Percentiles rank a stretch among this genome's conserved stretches.
Conservation (phyloP, 805 yeast species). For the Diddensiella santjacobensis region DNA sequence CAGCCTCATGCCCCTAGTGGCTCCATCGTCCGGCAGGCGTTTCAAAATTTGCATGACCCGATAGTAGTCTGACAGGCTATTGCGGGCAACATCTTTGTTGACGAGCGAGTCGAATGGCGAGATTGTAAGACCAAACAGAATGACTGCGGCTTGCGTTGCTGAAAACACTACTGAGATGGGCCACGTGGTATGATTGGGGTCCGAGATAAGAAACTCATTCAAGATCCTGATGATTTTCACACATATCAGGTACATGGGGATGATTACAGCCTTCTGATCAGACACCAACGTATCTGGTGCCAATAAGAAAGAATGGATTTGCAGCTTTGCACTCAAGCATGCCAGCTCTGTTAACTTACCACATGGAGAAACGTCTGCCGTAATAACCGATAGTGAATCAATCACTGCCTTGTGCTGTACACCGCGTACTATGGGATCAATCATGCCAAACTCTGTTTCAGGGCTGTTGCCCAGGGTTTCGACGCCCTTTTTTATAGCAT, state of each 20-base stretch:
- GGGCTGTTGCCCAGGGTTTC: slow-evolving; percentile 15
- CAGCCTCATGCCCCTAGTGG: slow-evolving; percentile 11
- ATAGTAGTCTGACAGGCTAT: slow-evolving; percentile 13
- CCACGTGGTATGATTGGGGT: not conserved
- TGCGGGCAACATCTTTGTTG: slow-evolving; percentile 10
- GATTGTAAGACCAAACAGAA: slow-evolving; percentile 17
- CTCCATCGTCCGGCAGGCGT: slow-evolving; percentile 3
- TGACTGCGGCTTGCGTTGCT: slow-evolving; percentile 4
- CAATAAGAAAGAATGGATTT: slow-evolving; percentile 16
- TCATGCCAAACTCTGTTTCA: slow-evolving; percentile 17
- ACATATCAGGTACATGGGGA: slow-evolving; percentile 13
- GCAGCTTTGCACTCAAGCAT: slow-evolving; percentile 12
- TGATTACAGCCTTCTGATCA: slow-evolving; percentile 11
- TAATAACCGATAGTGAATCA: slow-evolving; percentile 7
- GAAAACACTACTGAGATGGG: slow-evolving; percentile 4
- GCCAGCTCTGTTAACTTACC: slow-evolving; percentile 13
- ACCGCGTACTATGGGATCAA: slow-evolving; percentile 12
- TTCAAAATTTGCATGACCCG: not conserved
- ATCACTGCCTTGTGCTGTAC: slow-evolving; percentile 10
- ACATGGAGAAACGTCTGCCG: slow-evolving; percentile 9
- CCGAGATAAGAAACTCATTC: slow-evolving; percentile 1
- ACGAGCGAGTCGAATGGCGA: slow-evolving; percentile 9
- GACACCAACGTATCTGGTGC: slow-evolving; percentile 11
- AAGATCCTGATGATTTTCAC: slow-evolving; percentile 8
- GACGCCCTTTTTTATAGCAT: slow-evolving; percentile 4